Evolutionary conservation across 192 early-diverging fungal species (phyloP).

Genomic region (Geosiphon pyriformis): DNA sequence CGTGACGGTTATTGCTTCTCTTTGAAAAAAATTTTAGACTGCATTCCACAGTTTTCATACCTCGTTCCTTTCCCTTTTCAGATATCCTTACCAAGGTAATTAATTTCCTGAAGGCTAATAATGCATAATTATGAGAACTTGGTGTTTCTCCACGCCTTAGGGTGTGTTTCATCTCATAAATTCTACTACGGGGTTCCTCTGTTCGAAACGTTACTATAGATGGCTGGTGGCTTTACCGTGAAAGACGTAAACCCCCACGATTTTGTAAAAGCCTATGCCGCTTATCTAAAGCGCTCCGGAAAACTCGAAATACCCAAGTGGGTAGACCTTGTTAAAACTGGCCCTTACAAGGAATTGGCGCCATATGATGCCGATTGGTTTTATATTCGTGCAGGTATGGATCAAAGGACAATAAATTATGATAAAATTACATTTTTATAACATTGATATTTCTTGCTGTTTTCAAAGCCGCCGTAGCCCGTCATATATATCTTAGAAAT

Average conservation of each 20-base stretch:
- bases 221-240: slow-evolving; percentile 64
- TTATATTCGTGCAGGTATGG: slow-evolving; percentile 88
- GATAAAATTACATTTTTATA: slow-evolving; percentile 2
- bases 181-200: no score
- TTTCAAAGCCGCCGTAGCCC: slow-evolving; percentile 91
- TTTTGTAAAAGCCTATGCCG: slow-evolving; percentile 97
- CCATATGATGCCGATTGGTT: slow-evolving; percentile 99
- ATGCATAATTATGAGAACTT: no score
- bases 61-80: no score
- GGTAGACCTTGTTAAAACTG: slow-evolving; percentile 99
- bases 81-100: no score
- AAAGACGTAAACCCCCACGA: slow-evolving; percentile 95
- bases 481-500: slow-evolving; percentile 96
- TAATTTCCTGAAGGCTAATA: no score
- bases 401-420: background rate
- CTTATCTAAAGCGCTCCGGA: slow-evolving; percentile 97
- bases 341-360: slow-evolving; percentile 92
- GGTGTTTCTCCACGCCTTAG: no score
- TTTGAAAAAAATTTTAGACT: no score
- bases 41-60: no score
- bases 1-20: no score
- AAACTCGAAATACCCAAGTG: slow-evolving; percentile 98
- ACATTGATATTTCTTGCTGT: slow-evolving; percentile 16
- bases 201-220: no score
- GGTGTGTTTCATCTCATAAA: no score